Conservation (phyloP, 78 protist genomes). For the Chrysochromulina parva region DNA sequence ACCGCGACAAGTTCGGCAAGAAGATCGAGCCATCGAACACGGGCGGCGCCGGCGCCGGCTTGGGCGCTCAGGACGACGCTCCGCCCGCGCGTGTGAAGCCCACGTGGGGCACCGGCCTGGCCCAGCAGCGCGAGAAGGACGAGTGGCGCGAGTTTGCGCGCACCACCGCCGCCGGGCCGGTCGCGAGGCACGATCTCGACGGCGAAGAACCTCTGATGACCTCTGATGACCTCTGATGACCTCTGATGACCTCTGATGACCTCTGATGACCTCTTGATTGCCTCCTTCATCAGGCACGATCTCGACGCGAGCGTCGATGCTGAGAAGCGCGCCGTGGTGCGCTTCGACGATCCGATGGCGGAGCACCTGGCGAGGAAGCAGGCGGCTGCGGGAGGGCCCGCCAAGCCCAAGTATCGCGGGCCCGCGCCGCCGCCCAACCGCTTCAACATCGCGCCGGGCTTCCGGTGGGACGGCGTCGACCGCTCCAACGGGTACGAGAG, state of each 20-base stretch:
- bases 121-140: background rate
- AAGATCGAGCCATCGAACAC: background rate
- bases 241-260: too few relatives aligned
- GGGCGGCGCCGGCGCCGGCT: background rate
- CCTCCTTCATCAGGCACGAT: background rate
- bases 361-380: background rate
- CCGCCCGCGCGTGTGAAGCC: background rate
- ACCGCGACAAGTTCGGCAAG: background rate
- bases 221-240: too few relatives aligned
- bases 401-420: background rate
- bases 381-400: background rate
- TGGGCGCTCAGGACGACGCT: background rate
- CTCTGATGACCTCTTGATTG: too few relatives aligned
- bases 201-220: too few relatives aligned
- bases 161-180: background rate
- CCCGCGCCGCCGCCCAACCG: conserved; percentile 44
- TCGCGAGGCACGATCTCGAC: conserved; percentile 7
- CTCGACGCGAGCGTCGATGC: background rate
- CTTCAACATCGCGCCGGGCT: conserved; percentile 48
- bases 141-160: background rate
- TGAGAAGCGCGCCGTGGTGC: background rate
- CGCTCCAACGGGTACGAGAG: conserved; percentile 57
- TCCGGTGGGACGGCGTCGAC: conserved; percentile 65
- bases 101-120: background rate
- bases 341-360: conserved; percentile 1